Conservation (phyloP, 2,329 filamentous ascomycete species). For the Meredithiella fracta region DNA sequence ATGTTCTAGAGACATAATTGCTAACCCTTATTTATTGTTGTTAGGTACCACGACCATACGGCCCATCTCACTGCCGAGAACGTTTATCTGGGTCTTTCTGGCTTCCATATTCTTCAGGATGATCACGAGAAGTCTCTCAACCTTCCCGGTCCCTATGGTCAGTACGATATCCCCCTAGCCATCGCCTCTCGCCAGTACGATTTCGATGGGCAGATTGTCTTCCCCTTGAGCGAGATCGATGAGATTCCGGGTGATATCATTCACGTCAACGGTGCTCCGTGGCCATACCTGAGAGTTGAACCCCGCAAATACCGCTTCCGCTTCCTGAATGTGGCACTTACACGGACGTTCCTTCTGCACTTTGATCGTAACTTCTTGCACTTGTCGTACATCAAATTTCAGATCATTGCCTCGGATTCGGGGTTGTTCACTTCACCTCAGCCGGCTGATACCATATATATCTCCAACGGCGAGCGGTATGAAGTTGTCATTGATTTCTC, state of each 20-base stretch:
- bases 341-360: conserved; percentile 31
- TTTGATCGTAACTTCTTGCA: conserved; percentile 23
- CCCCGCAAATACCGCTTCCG: conserved; percentile 44
- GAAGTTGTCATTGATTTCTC: conserved; percentile 42
- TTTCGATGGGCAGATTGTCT: conserved; percentile 31
- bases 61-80: conserved; percentile 33
- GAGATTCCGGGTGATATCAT: conserved; percentile 37
- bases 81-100: conserved; percentile 39
- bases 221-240: conserved; percentile 26
- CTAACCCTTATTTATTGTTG: background rate
- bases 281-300: conserved; percentile 42
- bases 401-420: conserved; percentile 37
- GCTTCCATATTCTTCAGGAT: conserved; percentile 38
- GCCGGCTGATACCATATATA: conserved; percentile 16
- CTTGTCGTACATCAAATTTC: conserved; percentile 26
- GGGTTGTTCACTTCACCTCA: conserved; percentile 27
- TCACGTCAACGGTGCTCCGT: conserved; percentile 35
- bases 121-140: conserved; percentile 30
- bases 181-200: conserved; percentile 36
- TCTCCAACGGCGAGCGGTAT: conserved; percentile 41
- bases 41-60: conserved; percentile 32
- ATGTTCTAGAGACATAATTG: background rate
- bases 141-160: conserved; percentile 32
- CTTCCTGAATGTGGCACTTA: conserved; percentile 34
- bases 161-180: conserved; percentile 37